Evolutionary conservation across 768 basidiomycete genomes (phyloP).

Genomic region (Suillus sp.): DNA sequence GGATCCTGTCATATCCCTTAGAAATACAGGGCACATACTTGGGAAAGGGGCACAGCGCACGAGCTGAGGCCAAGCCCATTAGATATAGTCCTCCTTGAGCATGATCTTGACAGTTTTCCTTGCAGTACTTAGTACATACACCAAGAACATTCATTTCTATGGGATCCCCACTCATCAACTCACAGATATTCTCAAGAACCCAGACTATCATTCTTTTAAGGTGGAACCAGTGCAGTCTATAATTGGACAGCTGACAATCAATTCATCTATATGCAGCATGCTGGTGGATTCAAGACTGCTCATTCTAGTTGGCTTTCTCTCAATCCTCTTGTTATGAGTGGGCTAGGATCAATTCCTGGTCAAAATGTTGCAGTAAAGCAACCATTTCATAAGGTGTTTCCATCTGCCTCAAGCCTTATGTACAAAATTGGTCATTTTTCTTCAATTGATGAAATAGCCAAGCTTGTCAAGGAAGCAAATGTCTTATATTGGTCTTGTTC

Average conservation of each 20-base stretch:
- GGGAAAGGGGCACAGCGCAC: too few relatives aligned
- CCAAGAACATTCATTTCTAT: conserved; percentile 1
- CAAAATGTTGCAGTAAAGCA: conserved; percentile 7
- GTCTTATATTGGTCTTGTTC: conserved; percentile 16
- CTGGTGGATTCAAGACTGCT: conserved; percentile 8
- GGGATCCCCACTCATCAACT: not conserved
- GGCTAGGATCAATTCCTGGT: not conserved
- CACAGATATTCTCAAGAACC: not conserved
- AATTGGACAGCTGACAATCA: not conserved
- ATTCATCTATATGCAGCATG: not conserved
- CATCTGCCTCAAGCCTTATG: not conserved
- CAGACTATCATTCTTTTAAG: not conserved
- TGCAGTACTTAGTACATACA: not conserved
- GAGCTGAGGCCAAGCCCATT: too few relatives aligned
- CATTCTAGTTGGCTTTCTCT: not conserved
- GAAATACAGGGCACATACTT: too few relatives aligned
- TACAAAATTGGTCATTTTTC: not conserved
- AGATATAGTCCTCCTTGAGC: too few relatives aligned
- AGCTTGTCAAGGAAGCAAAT: conserved; percentile 16
- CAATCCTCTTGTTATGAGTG: not conserved
- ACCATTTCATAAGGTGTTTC: not conserved
- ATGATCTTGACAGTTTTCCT: too few relatives aligned
- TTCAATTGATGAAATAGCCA: not conserved
- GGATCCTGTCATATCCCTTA: too few relatives aligned
- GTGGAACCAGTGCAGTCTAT: not conserved